Evolutionary conservation across 2,329 filamentous ascomycete species (phyloP), one percentile per base, ranked within the genome.

Genomic region (Cladophialophora immunda): DNA sequence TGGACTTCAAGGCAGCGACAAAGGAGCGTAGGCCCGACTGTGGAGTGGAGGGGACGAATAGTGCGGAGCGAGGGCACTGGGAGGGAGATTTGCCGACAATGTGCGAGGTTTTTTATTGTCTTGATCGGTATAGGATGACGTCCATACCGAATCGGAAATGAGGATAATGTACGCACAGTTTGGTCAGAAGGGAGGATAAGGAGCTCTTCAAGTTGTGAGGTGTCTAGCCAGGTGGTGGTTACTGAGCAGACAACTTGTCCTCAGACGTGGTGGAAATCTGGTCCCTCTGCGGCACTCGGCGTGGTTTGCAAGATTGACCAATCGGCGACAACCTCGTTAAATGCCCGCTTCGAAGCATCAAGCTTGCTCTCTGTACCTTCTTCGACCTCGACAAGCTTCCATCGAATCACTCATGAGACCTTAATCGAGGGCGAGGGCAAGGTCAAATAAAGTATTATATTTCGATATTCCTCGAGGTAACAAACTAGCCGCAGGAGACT

Each of bases 241-340:
- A 15, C 36, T 64, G 32, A 64, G 65, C 60, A 66, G 67, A 64
- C 67, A 68, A 62, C 56, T 65, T 68, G 67, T 68, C 67, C 67
- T 68, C 45, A 62, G 50, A 59, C 45, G 45, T 36, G 38, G 30
- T 64, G 62, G 55, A 62, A 59, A 63, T 36, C 50, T 63, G 47
- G 38, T 53, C 55, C 52, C 57, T 53, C 59, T 50, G 47, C 30
- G 52, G 62, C 60, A 47, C 53, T 60, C 64, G 58, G 63, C 55
- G 60, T 56, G 61, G 53, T 61, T 58, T n/a, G 41, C 29, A 50
- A 27, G n/a, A 25, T 64, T 22, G 67, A 22, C 67, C 67, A 68
- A 68, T 68, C 59, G 66, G 32, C 29, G 15, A 22, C 58, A n/a
- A 30, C 27, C 41, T 61, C 17, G 41, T 34, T 47, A 34, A 50